phyloP scores from a whole-genome alignment of 352 stramenopile genomes.

The Globisporangium parvum region DNA sequence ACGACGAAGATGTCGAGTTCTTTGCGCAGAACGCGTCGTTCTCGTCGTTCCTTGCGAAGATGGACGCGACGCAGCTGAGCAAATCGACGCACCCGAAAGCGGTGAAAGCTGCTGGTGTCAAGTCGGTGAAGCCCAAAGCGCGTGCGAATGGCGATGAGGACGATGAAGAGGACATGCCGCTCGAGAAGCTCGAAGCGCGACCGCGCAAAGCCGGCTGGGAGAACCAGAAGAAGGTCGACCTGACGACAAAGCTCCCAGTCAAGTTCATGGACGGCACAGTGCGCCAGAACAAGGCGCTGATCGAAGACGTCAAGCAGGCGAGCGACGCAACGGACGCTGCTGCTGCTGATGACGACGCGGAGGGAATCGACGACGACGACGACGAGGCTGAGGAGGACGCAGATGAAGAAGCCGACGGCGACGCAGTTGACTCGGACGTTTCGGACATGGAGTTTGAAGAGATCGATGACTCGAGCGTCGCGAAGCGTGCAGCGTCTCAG shows the following conservation, averaged over 20 bases:
- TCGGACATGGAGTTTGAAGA: slow-evolving; percentile 85
- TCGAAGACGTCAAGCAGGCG: slow-evolving; percentile 28
- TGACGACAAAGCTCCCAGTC: slow-evolving; percentile 72
- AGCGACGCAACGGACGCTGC: slow-evolving; percentile 14
- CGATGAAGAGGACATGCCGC: slow-evolving; percentile 39
- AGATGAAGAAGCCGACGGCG: slow-evolving; percentile 16
- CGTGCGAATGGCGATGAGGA: slow-evolving; percentile 13
- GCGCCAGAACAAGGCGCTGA: slow-evolving; percentile 64
- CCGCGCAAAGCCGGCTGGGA: slow-evolving; percentile 60
- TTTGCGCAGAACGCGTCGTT: slow-evolving; percentile 67
- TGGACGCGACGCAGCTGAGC: slow-evolving; percentile 62
- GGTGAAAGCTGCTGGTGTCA: slow-evolving; percentile 1
- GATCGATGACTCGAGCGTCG: slow-evolving; percentile 23
- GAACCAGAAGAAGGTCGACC: slow-evolving; percentile 44
- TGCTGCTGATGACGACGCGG: slow-evolving; percentile 30
- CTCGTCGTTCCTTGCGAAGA: slow-evolving; percentile 72
- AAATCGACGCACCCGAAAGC: slow-evolving; percentile 42
- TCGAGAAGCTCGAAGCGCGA: slow-evolving; percentile 74
- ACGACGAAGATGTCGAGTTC: slow-evolving; percentile 74
- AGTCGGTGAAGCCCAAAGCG: slow-evolving; percentile 14
- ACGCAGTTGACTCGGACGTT: slow-evolving; percentile 57
- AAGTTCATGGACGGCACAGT: slow-evolving; percentile 86
- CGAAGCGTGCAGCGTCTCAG: slow-evolving; percentile 4
- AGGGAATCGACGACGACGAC: slow-evolving; percentile 28
- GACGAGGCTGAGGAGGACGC: slow-evolving; percentile 8